These are phyloP conservation scores for Penicillium egyptiacum DNA, from an alignment of 495 filamentous ascomycete genomes.

Conservation along the genomic window DNA sequence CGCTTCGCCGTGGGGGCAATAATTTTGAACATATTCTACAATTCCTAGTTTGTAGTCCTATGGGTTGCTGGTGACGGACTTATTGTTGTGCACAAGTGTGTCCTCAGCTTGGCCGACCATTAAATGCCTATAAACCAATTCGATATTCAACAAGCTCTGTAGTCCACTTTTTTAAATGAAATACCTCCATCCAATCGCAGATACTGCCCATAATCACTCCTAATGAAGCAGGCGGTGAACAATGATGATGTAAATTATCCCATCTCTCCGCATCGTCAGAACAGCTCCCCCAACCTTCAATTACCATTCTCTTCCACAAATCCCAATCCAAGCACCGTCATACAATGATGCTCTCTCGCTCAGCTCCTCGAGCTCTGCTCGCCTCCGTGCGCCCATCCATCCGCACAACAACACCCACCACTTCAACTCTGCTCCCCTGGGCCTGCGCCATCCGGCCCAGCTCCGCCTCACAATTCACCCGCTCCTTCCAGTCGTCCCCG, in stretches of 20 bases:
- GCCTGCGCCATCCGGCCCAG: conserved; percentile 17
- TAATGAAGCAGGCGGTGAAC: conserved; percentile 7
- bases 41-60: background rate
- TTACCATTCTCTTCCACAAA: background rate
- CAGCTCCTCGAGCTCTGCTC: conserved; percentile 29
- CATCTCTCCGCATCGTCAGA: conserved; percentile 11
- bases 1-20: background rate
- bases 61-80: background rate
- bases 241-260: conserved; percentile 14
- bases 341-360: conserved; percentile 38
- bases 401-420: conserved; percentile 14
- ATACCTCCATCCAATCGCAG: conserved; percentile 5
- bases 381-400: conserved; percentile 26
- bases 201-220: background rate
- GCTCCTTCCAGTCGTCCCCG: conserved; percentile 34
- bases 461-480: conserved; percentile 18
- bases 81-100: background rate
- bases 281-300: background rate
- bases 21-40: background rate
- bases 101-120: background rate
- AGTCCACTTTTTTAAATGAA: background rate
- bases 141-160: background rate
- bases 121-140: background rate
- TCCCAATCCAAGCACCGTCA: background rate
- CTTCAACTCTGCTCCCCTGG: conserved; percentile 7